phyloP scores from a whole-genome alignment of 345 rosid genomes.

The Camelina neglecta region DNA sequence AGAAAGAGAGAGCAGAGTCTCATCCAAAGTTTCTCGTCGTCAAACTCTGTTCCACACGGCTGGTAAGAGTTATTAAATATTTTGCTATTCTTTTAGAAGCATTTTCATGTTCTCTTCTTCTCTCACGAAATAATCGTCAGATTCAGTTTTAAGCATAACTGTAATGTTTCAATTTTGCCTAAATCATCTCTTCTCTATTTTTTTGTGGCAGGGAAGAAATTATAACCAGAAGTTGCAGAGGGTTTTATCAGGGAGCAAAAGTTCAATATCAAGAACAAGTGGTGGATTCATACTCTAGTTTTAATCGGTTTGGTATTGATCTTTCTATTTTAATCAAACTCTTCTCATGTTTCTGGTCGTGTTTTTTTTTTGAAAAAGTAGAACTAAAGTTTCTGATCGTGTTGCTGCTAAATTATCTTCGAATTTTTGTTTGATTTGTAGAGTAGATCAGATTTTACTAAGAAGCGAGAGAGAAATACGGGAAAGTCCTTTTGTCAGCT shows the following conservation, averaged over 20 bases:
- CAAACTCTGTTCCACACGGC: background rate
- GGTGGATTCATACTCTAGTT: background rate
- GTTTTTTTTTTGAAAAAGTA: too few relatives aligned
- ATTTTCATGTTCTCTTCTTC: background rate
- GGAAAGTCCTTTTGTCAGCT: too few relatives aligned
- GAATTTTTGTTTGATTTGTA: too few relatives aligned
- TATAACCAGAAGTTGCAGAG: background rate
- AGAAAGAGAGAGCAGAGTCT: background rate
- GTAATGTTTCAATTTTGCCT: background rate
- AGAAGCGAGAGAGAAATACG: too few relatives aligned
- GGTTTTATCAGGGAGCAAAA: too few relatives aligned
- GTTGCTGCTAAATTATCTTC: too few relatives aligned
- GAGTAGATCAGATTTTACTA: too few relatives aligned
- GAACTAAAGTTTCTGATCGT: too few relatives aligned
- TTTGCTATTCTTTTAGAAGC: background rate
- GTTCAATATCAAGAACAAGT: background rate
- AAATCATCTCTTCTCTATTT: background rate
- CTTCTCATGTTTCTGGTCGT: background rate
- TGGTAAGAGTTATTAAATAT: background rate
- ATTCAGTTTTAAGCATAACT: background rate
- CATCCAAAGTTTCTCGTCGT: background rate
- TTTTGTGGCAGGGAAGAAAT: too few relatives aligned
- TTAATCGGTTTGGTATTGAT: background rate
- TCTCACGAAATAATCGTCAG: background rate
- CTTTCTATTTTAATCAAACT: background rate